Conservation (phyloP, 805 yeast species). For the Monosporozyma yasuniensis region DNA sequence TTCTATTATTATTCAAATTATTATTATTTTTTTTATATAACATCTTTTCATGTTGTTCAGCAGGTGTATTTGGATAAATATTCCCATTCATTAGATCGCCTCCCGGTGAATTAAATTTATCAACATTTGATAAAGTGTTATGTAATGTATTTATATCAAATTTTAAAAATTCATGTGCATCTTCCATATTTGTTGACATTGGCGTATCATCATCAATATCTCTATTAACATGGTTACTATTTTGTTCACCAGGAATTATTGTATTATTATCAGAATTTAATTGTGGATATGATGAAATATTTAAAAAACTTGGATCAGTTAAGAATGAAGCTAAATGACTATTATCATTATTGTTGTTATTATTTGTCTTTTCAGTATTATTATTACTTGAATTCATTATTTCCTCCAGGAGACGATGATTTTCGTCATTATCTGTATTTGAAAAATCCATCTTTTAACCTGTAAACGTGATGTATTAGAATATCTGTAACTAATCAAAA, state of each 20-base stretch:
- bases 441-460: background rate
- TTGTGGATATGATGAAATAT: conserved; percentile 1
- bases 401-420: conserved; percentile 5
- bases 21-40: background rate
- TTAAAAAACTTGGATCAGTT: conserved; percentile 3
- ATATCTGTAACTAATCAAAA: too few relatives aligned
- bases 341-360: background rate
- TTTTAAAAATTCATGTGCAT: conserved; percentile 4
- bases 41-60: conserved; percentile 20
- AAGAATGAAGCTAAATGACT: background rate
- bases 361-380: background rate
- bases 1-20: too few relatives aligned
- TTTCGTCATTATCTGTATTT: conserved; percentile 1
- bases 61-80: conserved; percentile 13
- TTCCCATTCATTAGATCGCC: background rate
- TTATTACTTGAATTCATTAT: conserved; percentile 1
- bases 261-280: background rate
- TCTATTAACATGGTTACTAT: background rate
- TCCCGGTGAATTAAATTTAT: background rate
- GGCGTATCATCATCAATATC: background rate
- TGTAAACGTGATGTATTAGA: background rate
- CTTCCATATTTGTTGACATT: background rate
- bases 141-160: background rate
- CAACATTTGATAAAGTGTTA: background rate
- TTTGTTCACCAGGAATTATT: background rate